Percentiles rank a stretch among this genome's conserved stretches.
phyloP scores from a whole-genome alignment of 202 grass and related monocot genomes.

The Bolboschoenoplectus hybrid region DNA sequence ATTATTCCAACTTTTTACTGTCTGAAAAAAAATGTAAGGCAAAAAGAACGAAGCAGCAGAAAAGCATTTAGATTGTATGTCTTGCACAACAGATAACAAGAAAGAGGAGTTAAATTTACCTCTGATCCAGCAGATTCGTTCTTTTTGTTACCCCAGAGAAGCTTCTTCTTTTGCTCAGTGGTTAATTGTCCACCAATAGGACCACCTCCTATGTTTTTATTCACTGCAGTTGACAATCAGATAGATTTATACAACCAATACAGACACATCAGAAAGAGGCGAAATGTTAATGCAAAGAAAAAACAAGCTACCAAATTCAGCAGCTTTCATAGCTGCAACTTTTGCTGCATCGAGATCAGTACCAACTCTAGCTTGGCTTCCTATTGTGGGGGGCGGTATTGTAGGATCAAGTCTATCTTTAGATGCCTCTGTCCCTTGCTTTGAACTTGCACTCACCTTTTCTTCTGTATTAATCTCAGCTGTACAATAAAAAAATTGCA shows the following conservation, averaged over 20 bases:
- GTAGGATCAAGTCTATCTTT: conserved; percentile 8
- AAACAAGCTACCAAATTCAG: conserved; percentile 62
- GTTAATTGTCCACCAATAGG: conserved; percentile 56
- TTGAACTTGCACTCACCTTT: conserved; percentile 39
- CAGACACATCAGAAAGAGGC: conserved; percentile 18
- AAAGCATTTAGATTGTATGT: conserved; percentile 4
- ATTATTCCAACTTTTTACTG: conserved; percentile 77
- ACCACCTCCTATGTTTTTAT: conserved; percentile 75
- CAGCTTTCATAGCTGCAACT: conserved; percentile 88
- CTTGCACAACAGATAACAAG: neutral
- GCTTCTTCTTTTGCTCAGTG: conserved; percentile 92
- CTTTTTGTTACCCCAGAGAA: conserved; percentile 99
- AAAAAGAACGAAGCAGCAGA: conserved; percentile 26
- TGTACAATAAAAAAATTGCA: conserved; percentile 14
- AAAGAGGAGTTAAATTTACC: conserved; percentile 47
- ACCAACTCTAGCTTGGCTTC: conserved; percentile 39
- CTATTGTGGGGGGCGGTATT: conserved; percentile 7
- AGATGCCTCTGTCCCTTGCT: conserved; percentile 41
- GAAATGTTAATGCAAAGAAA: conserved; percentile 10
- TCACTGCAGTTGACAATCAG: conserved; percentile 56
- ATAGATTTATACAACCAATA: conserved; percentile 29
- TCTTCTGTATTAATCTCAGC: conserved; percentile 29
- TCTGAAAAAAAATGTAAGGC: conserved; percentile 45
- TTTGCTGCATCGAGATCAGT: conserved; percentile 70
- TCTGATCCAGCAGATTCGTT: conserved; percentile 54